Conservation (phyloP, 306 rosid species). For the Cercis canadensis region DNA sequence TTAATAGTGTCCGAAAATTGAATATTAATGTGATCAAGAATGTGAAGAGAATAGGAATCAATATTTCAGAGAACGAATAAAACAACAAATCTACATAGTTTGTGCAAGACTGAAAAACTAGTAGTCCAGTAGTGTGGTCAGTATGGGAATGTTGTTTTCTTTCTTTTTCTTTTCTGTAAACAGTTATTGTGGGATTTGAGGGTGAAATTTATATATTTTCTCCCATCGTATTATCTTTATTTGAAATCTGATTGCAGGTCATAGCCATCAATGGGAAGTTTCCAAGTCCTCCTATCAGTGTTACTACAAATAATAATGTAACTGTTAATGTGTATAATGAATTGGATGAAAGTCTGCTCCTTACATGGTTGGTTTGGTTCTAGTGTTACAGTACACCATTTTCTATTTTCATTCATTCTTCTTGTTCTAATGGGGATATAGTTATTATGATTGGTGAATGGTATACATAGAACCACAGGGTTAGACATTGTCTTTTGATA, state of each 20-base stretch:
- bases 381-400: background rate
- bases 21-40: too few relatives aligned
- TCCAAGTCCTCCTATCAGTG: slow-evolving; percentile 79
- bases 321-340: slow-evolving; percentile 67
- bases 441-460: slow-evolving; percentile 81
- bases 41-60: too few relatives aligned
- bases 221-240: background rate
- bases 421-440: slow-evolving; percentile 58
- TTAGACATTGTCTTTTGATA: slow-evolving; percentile 40
- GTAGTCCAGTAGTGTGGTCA: background rate
- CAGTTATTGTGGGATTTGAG: background rate
- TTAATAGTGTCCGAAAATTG: too few relatives aligned
- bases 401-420: background rate
- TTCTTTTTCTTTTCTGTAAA: background rate
- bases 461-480: slow-evolving; percentile 71
- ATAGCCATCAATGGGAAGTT: slow-evolving; percentile 72
- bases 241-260: slow-evolving; percentile 57
- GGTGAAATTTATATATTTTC: background rate
- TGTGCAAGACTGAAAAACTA: slow-evolving; percentile 13
- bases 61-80: too few relatives aligned
- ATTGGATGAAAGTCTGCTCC: slow-evolving; percentile 73
- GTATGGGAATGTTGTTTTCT: background rate
- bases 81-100: too few relatives aligned
- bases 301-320: slow-evolving; percentile 79
- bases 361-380: slow-evolving; percentile 70